Base-by-base conservation (phyloP, 1,139 yeast genomes). In the Magnusiomyces ingens region DNA sequence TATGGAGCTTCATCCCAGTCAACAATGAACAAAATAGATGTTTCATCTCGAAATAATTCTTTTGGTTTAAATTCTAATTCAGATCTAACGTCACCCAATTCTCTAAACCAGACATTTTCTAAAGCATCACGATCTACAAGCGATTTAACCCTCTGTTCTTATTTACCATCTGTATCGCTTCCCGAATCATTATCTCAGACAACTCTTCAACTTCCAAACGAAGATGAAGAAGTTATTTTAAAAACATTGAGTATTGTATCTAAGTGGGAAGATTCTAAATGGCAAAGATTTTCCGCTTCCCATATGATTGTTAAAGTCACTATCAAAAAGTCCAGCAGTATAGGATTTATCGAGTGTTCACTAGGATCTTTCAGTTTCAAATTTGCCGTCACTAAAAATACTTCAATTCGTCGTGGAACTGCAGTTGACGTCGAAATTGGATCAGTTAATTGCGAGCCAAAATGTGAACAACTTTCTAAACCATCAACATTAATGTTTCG, bases 391-490 rank as follows among this genome's bases (percentile, higher is more conserved):
- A 55, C 38, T 13, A 19, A 38, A 19, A 44, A 37, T 6, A 37
- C 59, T 3, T 51, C 32, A 17, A 43, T 60, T 18, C 48, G 60
- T 18, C 58, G 61, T 6, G 55, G 60, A 12, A 67, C 71, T 3
- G 60, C 59, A 3, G 60, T 64, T 40, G 71, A 67, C 52, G 60
- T 67, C 19, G 69, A 67, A 49, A 53, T 67, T 50, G 55, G 59
- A 46, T 60, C 59, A 43, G 58, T 60, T 2, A n/a, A 17, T 42
- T 21, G 10, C 5, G n/a, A 42, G 8, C 32, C 32, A 42, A 26
- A 19, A 21, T 18, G 32, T 21, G 19, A 26, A 13, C 13, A 3
- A 18, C 40, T 13, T 13, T 45, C 29, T 18, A 36, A 18, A 35
- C 40, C 17, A 36, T 15, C 22, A 19, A 18, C 41, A 35, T 45